Conservation (phyloP, 208 protist species). For the Trypanosoma platydactyli region DNA sequence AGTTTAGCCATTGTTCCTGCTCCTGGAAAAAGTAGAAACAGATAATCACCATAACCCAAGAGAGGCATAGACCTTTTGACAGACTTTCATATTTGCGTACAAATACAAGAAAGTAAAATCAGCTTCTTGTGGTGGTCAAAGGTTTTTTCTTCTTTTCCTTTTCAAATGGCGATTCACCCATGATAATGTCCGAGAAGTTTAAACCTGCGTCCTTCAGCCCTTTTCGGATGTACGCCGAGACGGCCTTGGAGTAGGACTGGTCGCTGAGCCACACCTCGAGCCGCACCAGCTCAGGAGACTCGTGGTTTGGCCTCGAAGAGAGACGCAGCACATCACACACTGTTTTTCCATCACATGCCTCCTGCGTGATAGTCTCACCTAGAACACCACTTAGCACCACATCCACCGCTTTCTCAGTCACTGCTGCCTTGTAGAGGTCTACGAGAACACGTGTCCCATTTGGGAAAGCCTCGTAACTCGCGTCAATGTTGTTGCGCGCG, state of each 20-base stretch:
- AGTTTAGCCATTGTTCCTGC: not conserved
- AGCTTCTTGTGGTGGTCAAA: constrained; percentile 12
- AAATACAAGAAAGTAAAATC: constrained; percentile 3
- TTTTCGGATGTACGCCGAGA: constrained; percentile 49
- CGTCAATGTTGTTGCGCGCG: constrained; percentile 78
- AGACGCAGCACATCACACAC: constrained; percentile 89
- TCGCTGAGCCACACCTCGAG: constrained; percentile 90
- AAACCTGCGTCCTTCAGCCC: constrained; percentile 54
- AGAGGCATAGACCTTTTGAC: not conserved
- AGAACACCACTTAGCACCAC: constrained; percentile 69
- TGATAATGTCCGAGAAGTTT: constrained; percentile 43
- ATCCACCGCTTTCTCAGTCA: constrained; percentile 67
- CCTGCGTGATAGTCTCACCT: constrained; percentile 64
- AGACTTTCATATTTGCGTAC: too few species aligned
- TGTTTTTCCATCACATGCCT: constrained; percentile 49
- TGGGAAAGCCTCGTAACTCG: constrained; percentile 87
- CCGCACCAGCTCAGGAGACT: constrained; percentile 65
- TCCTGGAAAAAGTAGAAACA: not conserved
- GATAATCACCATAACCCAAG: constrained; percentile 4
- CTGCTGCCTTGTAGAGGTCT: constrained; percentile 60
- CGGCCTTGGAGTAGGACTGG: constrained; percentile 48
- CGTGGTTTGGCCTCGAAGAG: constrained; percentile 58
- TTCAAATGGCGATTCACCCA: constrained; percentile 66
- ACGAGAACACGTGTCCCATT: constrained; percentile 79
- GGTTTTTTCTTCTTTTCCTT: constrained; percentile 42